Evolutionary conservation across 768 basidiomycete species (phyloP).

Genomic region (Lentinula raphanica): DNA sequence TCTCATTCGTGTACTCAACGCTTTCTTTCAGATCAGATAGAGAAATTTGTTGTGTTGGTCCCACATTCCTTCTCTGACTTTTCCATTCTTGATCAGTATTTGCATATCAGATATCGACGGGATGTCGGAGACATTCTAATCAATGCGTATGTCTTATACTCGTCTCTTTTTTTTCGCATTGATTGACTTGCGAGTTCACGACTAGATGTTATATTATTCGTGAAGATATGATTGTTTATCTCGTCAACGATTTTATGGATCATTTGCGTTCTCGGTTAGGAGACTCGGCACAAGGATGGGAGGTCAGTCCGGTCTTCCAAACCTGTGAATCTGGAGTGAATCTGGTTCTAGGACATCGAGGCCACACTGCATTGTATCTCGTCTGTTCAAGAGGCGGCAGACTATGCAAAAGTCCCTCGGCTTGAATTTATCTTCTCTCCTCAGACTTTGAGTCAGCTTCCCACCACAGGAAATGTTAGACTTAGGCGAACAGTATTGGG

Average conservation of each 20-base stretch:
- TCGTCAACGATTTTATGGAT: constrained; percentile 56
- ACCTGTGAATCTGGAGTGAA: not conserved
- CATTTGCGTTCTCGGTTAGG: constrained; percentile 42
- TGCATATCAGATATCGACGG: constrained; percentile 58
- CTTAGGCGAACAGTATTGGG: constrained; percentile 70
- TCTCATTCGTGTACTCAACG: constrained; percentile 4
- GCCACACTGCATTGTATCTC: constrained; percentile 82
- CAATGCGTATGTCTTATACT: constrained; percentile 60
- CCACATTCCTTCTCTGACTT: constrained; percentile 23
- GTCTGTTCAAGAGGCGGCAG: constrained; percentile 83
- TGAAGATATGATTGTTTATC: constrained; percentile 73
- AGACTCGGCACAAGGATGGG: constrained; percentile 51
- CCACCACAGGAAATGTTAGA: constrained; percentile 56
- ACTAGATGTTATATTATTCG: constrained; percentile 83
- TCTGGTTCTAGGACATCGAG: constrained; percentile 64
- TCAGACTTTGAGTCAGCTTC: constrained; percentile 63
- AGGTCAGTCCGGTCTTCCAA: constrained; percentile 40
- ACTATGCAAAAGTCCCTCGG: constrained; percentile 45
- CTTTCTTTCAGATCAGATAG: constrained; percentile 55
- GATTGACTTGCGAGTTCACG: no score
- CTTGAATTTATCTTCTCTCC: constrained; percentile 67
- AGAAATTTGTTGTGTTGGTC: constrained; percentile 68
- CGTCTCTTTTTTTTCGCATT: not conserved
- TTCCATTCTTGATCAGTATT: not conserved
- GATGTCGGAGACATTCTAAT: constrained; percentile 86